These are phyloP conservation scores for Pinus taeda DNA, from an alignment of 75 land plant genomes.

Conservation along the genomic window DNA sequence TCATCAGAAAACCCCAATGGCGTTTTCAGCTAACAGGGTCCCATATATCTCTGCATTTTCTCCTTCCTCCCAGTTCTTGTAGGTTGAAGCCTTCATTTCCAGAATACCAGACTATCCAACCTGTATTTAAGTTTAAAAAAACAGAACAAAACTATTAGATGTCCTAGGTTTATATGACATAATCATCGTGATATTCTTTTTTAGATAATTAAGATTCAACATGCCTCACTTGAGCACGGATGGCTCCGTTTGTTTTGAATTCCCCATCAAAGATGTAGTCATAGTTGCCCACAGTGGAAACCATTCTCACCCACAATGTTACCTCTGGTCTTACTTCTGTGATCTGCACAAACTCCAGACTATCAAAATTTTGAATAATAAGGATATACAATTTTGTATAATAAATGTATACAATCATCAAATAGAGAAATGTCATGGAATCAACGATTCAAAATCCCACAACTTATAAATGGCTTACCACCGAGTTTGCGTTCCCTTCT, in stretches of 20 bases:
- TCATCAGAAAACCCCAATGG: constrained; percentile 59
- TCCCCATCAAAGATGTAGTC: constrained; percentile 70
- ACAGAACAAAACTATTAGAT: no score
- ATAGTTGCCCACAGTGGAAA: constrained; percentile 54
- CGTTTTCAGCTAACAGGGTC: constrained; percentile 43
- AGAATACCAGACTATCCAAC: constrained; percentile 50
- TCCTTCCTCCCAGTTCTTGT: constrained; percentile 19
- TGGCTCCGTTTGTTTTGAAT: constrained; percentile 47
- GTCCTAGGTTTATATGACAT: no score
- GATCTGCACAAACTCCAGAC: constrained; percentile 13
- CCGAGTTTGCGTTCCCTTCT: constrained; percentile 17
- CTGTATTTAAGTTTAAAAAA: constrained; percentile 9
- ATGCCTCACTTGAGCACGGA: constrained; percentile 26
- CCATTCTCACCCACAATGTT: constrained; percentile 48
- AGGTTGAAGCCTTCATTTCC: constrained; percentile 43
- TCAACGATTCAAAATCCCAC: no score
- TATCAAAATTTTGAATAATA: no score
- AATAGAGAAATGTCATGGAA: no score
- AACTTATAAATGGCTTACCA: constrained; percentile 17
- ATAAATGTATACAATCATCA: no score
- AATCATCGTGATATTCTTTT: no score
- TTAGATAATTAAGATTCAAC: not conserved
- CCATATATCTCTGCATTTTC: constrained; percentile 40
- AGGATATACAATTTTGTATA: no score
- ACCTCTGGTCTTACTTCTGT: constrained; percentile 47